Evolutionary conservation across 768 basidiomycete species (phyloP).

Genomic region (Podaxis sp.): DNA sequence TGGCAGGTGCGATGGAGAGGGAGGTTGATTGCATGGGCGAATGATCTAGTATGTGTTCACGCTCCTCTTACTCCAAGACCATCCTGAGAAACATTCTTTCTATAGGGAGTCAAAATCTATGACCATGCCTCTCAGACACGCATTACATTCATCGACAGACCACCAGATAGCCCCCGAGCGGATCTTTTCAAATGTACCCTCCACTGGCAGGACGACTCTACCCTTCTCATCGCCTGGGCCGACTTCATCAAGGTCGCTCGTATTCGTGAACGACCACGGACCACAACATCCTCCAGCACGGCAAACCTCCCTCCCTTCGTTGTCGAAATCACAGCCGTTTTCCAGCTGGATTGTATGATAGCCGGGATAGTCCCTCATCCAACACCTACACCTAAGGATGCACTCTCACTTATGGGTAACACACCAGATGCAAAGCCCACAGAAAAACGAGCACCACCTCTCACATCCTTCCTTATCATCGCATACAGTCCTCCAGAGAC

Average conservation of each 20-base stretch:
- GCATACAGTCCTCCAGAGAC: conserved; percentile 83
- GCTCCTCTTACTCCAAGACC: not conserved
- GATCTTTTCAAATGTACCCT: conserved; percentile 94
- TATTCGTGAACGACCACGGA: conserved; percentile 60
- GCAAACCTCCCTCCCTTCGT: conserved; percentile 56
- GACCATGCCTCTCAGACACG: conserved; percentile 75
- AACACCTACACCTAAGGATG: conserved; percentile 17
- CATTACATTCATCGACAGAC: conserved; percentile 84
- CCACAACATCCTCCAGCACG: conserved; percentile 37
- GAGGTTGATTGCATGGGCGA: conserved; percentile 92
- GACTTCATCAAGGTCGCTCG: conserved; percentile 90
- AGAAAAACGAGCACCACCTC: conserved; percentile 18
- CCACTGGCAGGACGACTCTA: conserved; percentile 90
- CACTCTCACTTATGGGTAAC: conserved; percentile 13
- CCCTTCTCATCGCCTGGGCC: conserved; percentile 91
- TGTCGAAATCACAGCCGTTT: conserved; percentile 88
- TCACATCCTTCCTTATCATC: conserved; percentile 81
- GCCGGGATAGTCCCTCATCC: conserved; percentile 85
- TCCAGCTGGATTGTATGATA: conserved; percentile 95
- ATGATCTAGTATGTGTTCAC: conserved; percentile 65
- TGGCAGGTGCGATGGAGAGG: conserved; percentile 90
- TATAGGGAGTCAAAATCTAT: conserved; percentile 90
- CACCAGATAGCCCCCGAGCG: conserved; percentile 79
- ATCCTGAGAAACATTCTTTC: conserved; percentile 1
- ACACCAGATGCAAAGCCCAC: conserved; percentile 3